A percentile compares a stretch with the other conserved stretches of the same genome.
These are phyloP conservation scores for Hymenoscyphus fructigenus DNA, from an alignment of 2,329 filamentous ascomycete genomes.

Conservation along the genomic window DNA sequence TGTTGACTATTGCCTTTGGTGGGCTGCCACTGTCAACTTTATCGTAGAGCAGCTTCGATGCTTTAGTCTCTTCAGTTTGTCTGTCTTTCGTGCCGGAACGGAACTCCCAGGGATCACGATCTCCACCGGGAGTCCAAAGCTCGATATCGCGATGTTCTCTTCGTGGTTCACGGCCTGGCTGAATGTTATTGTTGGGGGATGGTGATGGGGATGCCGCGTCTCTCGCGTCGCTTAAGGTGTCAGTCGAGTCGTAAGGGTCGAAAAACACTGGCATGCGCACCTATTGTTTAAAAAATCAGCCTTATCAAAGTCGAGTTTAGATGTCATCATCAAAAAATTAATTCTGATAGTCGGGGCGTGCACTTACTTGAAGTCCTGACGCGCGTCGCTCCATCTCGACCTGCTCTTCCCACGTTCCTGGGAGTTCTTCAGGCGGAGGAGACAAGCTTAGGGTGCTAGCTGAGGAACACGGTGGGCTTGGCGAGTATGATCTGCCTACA, in stretches of 20 bases:
- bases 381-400: neutral
- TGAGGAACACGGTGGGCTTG: neutral
- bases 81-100: neutral
- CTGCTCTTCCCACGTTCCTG: neutral
- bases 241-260: neutral
- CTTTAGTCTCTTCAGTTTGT: neutral
- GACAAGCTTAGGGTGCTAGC: neutral
- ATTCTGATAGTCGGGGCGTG: neutral
- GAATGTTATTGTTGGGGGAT: neutral
- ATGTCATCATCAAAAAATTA: no score
- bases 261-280: no score
- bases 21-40: neutral
- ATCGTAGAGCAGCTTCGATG: neutral
- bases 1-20: neutral
- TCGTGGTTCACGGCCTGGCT: neutral
- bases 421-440: neutral
- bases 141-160: neutral
- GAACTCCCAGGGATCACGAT: neutral
- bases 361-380: neutral
- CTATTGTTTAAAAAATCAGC: no score
- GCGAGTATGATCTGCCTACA: neutral
- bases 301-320: no score
- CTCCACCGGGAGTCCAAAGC: neutral
- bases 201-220: neutral
- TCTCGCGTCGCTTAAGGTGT: neutral